phyloP scores from a whole-genome alignment of 108 stramenopile genomes.

The Fragilaria crotonensis region DNA sequence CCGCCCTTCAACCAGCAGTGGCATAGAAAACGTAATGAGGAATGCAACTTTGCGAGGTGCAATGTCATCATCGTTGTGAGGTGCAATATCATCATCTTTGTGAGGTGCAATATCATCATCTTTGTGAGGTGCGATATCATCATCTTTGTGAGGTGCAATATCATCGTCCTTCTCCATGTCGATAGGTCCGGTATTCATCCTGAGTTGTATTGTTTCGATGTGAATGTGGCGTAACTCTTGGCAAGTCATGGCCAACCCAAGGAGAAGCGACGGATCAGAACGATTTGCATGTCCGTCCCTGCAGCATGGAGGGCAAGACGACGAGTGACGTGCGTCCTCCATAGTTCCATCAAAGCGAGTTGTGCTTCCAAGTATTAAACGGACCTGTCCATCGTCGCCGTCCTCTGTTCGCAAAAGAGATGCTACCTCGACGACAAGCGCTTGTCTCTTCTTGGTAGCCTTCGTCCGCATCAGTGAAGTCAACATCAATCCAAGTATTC shows the following conservation, averaged over 20 bases:
- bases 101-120: background rate
- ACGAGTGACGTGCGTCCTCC: slow-evolving; percentile 19
- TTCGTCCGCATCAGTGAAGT: background rate
- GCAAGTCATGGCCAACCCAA: slow-evolving; percentile 19
- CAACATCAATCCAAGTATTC: background rate
- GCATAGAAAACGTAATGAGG: slow-evolving; percentile 43
- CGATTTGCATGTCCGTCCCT: slow-evolving; percentile 8
- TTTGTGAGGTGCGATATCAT: no score
- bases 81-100: background rate
- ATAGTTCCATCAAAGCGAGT: slow-evolving; percentile 24
- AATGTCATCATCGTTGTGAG: background rate
- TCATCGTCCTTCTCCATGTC: background rate
- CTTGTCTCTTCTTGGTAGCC: no score
- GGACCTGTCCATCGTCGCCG: background rate
- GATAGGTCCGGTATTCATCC: slow-evolving; percentile 6
- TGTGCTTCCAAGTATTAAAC: background rate
- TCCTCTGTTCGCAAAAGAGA: background rate
- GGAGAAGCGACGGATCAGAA: slow-evolving; percentile 27
- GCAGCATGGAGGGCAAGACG: background rate
- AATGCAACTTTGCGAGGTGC: slow-evolving; percentile 19
- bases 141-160: background rate
- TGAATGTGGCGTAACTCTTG: slow-evolving; percentile 23
- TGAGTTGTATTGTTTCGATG: slow-evolving; percentile 20
- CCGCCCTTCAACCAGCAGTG: background rate
- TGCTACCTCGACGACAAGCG: background rate